A percentile compares a stretch with the other conserved stretches of the same genome.
Conservation (phyloP, 2,329 filamentous ascomycete species). For the Penicillium concentricum region DNA sequence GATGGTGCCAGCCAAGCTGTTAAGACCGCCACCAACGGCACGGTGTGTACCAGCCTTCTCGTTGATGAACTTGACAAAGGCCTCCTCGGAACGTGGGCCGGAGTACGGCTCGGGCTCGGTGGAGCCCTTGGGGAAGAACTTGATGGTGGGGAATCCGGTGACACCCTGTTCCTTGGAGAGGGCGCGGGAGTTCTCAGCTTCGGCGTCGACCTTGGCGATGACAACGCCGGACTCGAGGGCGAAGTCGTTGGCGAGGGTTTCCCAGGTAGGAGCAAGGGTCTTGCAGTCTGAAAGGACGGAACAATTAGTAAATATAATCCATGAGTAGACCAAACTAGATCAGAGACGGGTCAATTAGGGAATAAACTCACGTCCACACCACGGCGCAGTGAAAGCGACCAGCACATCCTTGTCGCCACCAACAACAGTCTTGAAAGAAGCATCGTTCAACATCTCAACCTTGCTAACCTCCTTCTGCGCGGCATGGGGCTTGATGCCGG, state of each 20-base stretch:
- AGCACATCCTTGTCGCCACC: constrained; percentile 85
- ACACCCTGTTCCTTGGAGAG: constrained; percentile 75
- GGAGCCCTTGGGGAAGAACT: constrained; percentile 89
- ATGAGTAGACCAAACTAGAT: not conserved
- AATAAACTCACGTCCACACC: constrained; percentile 85
- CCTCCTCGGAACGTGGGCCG: constrained; percentile 72
- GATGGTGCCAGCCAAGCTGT: constrained; percentile 77
- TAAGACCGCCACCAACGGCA: constrained; percentile 73
- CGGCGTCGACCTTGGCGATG: constrained; percentile 93
- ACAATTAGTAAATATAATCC: constrained; percentile 4
- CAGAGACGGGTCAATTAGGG: not conserved
- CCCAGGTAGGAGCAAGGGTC: constrained; percentile 84
- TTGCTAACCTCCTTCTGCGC: constrained; percentile 63
- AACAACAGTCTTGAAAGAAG: constrained; percentile 72
- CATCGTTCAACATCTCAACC: constrained; percentile 77
- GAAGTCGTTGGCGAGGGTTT: constrained; percentile 80
- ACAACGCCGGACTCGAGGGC: constrained; percentile 73
- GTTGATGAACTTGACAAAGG: constrained; percentile 80
- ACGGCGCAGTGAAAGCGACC: constrained; percentile 95
- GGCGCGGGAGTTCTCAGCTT: constrained; percentile 79
- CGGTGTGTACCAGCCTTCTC: constrained; percentile 85
- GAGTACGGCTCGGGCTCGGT: constrained; percentile 69
- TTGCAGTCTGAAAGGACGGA: constrained; percentile 76
- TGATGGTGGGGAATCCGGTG: constrained; percentile 91
- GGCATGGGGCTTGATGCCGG: constrained; percentile 73